Evolutionary conservation across 1,284 basidiomycete genomes (phyloP).

Genomic region (Puccinia triticina): DNA sequence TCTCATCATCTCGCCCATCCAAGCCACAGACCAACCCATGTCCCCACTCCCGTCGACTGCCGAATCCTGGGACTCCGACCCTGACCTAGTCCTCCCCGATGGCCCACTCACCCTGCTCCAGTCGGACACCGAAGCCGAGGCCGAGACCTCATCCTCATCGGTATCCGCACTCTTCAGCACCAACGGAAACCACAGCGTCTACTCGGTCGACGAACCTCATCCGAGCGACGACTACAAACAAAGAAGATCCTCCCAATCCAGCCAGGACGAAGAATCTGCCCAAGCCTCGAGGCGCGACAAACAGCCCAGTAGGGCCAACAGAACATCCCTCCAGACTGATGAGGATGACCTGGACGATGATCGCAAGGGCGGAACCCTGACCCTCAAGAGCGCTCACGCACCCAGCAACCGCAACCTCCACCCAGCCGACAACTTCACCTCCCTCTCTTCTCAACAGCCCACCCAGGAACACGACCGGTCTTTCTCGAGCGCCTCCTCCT

Average conservation of each 20-base stretch:
- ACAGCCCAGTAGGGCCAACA: neutral
- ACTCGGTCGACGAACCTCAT: constrained; percentile 26
- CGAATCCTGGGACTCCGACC: constrained; percentile 51
- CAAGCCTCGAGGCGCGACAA: neutral
- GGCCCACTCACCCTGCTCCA: constrained; percentile 44
- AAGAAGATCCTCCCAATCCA: neutral
- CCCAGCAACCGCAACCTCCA: neutral
- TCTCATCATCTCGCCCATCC: neutral
- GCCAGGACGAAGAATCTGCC: neutral
- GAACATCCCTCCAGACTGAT: neutral
- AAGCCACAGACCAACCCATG: neutral
- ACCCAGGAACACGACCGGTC: constrained; percentile 23
- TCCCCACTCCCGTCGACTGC: constrained; percentile 24
- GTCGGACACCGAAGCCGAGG: constrained; percentile 46
- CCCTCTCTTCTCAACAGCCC: neutral
- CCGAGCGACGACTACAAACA: neutral
- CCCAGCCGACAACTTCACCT: neutral
- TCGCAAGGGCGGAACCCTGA: neutral
- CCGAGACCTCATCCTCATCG: constrained; percentile 31
- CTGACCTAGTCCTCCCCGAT: constrained; percentile 46
- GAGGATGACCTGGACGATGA: neutral
- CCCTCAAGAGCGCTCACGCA: constrained; percentile 9
- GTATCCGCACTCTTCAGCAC: constrained; percentile 39
- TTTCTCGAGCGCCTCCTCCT: constrained; percentile 41
- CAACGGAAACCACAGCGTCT: constrained; percentile 11